These are phyloP conservation scores for Blastobotrys capitulatus DNA, from an alignment of 1,139 yeast genomes.

Conservation along the genomic window DNA sequence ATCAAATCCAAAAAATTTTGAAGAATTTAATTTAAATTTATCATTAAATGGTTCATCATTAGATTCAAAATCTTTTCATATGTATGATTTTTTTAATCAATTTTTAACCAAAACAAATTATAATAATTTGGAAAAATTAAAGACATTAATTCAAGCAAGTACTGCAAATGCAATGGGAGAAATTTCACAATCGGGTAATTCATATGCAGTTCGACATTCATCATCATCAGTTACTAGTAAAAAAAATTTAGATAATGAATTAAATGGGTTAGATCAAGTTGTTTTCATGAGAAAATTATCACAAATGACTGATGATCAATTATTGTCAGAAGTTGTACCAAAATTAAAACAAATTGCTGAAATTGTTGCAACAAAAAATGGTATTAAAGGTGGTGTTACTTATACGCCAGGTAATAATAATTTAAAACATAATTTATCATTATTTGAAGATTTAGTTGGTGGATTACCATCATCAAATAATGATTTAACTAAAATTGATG, in stretches of 20 bases:
- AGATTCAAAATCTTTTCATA: slow-evolving; percentile 53
- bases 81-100: slow-evolving; percentile 64
- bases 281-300: slow-evolving; percentile 62
- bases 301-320: slow-evolving; percentile 51
- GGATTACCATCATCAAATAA: slow-evolving; percentile 3
- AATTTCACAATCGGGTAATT: slow-evolving; percentile 84
- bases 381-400: slow-evolving; percentile 24
- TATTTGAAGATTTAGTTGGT: slow-evolving; percentile 17
- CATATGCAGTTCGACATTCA: slow-evolving; percentile 69
- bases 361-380: slow-evolving; percentile 17
- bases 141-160: slow-evolving; percentile 64
- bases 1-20: slow-evolving; percentile 29
- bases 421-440: slow-evolving; percentile 13
- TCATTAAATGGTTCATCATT: slow-evolving; percentile 67
- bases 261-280: slow-evolving; percentile 73
- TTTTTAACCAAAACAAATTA: slow-evolving; percentile 67
- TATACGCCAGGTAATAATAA: slow-evolving; percentile 21
- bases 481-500: slow-evolving; percentile 10
- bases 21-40: slow-evolving; percentile 42
- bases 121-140: slow-evolving; percentile 61
- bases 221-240: slow-evolving; percentile 58
- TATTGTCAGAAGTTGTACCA: slow-evolving; percentile 52
- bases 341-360: slow-evolving; percentile 52
- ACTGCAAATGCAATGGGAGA: slow-evolving; percentile 75
- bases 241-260: slow-evolving; percentile 54